Evolutionary conservation across 371 early-diverging fungal species (phyloP).

Genomic region (Nematocida sp.): DNA sequence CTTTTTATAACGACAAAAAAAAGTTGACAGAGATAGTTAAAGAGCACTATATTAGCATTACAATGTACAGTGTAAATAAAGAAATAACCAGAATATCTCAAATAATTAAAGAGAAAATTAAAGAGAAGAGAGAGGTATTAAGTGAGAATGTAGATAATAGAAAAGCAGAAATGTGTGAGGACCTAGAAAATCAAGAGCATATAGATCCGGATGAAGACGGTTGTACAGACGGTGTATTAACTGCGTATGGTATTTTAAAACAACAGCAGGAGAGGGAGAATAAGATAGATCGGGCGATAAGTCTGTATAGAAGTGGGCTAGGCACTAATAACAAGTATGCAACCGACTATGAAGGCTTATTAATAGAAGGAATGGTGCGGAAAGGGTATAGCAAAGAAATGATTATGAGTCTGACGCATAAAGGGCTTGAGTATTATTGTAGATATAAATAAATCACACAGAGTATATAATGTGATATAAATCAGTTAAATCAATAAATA

Average conservation of each 20-base stretch:
- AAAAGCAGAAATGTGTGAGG: not conserved
- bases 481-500: not conserved
- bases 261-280: not conserved
- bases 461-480: not conserved
- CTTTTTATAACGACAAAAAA: constrained; percentile 13
- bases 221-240: not conserved
- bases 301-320: constrained; percentile 10
- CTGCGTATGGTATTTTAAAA: not conserved
- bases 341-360: constrained; percentile 30
- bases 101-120: constrained; percentile 1
- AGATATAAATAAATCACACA: not conserved
- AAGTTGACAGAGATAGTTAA: not conserved
- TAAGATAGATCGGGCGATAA: constrained; percentile 16
- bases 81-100: constrained; percentile 14
- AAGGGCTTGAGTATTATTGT: constrained; percentile 50
- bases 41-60: constrained; percentile 4
- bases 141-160: not conserved
- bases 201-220: not conserved
- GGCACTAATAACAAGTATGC: not conserved
- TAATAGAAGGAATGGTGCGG: constrained; percentile 42
- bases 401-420: constrained; percentile 31
- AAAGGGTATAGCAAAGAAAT: constrained; percentile 17
- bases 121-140: not conserved
- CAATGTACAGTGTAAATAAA: constrained; percentile 29
- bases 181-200: not conserved